Evolutionary conservation across 108 stramenopile genomes (phyloP).

Genomic region (Skeletonema grethae): DNA sequence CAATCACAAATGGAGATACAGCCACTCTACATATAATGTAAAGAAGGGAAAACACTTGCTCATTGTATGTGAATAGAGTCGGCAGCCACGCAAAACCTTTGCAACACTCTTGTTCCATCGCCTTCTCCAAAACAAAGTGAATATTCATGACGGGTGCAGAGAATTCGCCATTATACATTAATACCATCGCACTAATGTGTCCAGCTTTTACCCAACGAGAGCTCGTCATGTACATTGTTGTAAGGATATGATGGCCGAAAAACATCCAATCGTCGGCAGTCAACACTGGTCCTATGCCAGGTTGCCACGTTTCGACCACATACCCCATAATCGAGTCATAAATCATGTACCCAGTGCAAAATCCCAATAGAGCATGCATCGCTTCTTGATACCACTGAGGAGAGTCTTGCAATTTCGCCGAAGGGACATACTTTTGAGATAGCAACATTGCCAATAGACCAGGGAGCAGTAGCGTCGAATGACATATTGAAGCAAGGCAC

Average conservation of each 20-base stretch:
- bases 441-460: constrained; percentile 19
- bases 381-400: constrained; percentile 46
- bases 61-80: constrained; percentile 14
- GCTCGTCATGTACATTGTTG: constrained; percentile 35
- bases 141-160: constrained; percentile 41
- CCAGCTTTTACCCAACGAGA: constrained; percentile 29
- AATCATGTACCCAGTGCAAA: constrained; percentile 52
- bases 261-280: constrained; percentile 31
- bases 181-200: constrained; percentile 35
- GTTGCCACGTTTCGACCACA: constrained; percentile 32
- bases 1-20: constrained; percentile 13
- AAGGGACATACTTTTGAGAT: constrained; percentile 34
- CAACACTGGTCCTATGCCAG: constrained; percentile 41
- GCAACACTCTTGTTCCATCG: constrained; percentile 15
- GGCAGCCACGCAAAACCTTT: constrained; percentile 19
- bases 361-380: constrained; percentile 29
- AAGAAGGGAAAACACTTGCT: constrained; percentile 20
- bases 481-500: constrained; percentile 25
- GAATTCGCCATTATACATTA: constrained; percentile 43
- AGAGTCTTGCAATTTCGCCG: constrained; percentile 18
- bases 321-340: constrained; percentile 45
- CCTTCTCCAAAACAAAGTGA: constrained; percentile 31
- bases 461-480: constrained; percentile 29
- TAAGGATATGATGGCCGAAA: constrained; percentile 38
- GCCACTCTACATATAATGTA: constrained; percentile 33